Conservation (phyloP, 805 yeast genomes). For the Hanseniaspora guilliermondii region DNA sequence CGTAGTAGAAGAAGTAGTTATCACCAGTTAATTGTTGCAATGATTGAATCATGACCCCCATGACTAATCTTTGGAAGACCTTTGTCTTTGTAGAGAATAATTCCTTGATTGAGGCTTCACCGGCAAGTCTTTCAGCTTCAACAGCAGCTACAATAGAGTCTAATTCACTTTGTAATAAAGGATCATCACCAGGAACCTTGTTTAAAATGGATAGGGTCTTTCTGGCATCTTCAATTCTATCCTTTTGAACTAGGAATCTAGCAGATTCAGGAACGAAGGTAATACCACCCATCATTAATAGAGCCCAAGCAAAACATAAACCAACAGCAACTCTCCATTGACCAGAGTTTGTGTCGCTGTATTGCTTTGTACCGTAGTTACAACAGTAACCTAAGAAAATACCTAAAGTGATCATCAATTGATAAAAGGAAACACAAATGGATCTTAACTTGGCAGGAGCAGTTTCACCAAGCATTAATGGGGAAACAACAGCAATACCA, state of each 20-base stretch:
- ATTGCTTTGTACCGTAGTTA: slow-evolving; percentile 43
- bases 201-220: slow-evolving; percentile 42
- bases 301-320: slow-evolving; percentile 33
- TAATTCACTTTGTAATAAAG: slow-evolving; percentile 38
- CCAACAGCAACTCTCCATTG: slow-evolving; percentile 63
- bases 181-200: slow-evolving; percentile 35
- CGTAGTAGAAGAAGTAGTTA: slow-evolving; percentile 53
- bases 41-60: slow-evolving; percentile 44
- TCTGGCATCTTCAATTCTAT: slow-evolving; percentile 42
- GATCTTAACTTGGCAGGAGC: slow-evolving; percentile 53
- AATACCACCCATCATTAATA: slow-evolving; percentile 34
- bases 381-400: slow-evolving; percentile 60
- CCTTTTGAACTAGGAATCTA: slow-evolving; percentile 41
- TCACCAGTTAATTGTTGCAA: slow-evolving; percentile 56
- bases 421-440: slow-evolving; percentile 48
- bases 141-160: slow-evolving; percentile 43
- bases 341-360: slow-evolving; percentile 30
- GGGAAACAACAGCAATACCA: slow-evolving; percentile 57
- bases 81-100: slow-evolving; percentile 56
- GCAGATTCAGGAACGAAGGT: slow-evolving; percentile 59
- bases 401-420: slow-evolving; percentile 49
- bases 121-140: slow-evolving; percentile 47
- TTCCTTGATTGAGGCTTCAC: slow-evolving; percentile 36
- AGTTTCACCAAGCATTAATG: slow-evolving; percentile 51
- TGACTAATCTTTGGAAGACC: slow-evolving; percentile 33